Conservation (phyloP, 345 rosid species). For the Euclidium syriacum region DNA sequence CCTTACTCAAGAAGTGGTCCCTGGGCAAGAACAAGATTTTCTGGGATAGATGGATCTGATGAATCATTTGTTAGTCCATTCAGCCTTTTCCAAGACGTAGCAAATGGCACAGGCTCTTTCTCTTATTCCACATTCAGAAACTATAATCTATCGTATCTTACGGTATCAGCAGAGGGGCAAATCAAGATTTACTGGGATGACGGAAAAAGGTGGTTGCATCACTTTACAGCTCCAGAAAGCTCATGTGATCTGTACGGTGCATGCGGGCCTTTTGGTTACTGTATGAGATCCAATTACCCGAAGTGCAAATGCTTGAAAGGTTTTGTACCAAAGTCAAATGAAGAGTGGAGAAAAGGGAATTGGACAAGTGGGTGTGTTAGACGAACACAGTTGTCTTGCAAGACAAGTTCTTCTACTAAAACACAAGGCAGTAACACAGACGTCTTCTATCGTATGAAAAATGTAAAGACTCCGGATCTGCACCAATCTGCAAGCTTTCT, state of each 20-base stretch:
- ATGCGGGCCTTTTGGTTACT: conserved; percentile 30
- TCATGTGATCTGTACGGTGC: conserved; percentile 23
- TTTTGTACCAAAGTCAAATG: conserved; percentile 21
- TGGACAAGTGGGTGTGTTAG: conserved; percentile 33
- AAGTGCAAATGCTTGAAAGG: conserved; percentile 28
- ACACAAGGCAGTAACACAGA: conserved; percentile 15
- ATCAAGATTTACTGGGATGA: conserved; percentile 17
- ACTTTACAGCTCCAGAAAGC: conserved; percentile 11
- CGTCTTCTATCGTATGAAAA: conserved; percentile 15
- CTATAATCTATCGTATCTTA: conserved; percentile 13
- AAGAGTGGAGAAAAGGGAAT: conserved; percentile 18
- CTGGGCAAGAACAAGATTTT: conserved; percentile 27
- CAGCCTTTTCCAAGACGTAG: conserved; percentile 20
- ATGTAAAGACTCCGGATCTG: conserved; percentile 27
- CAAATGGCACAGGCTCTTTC: conserved; percentile 15
- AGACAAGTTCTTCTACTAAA: conserved; percentile 1
- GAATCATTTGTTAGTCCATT: conserved; percentile 24
- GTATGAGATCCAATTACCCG: conserved; percentile 19
- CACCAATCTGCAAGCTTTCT: conserved; percentile 24
- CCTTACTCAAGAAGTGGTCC: conserved; percentile 33
- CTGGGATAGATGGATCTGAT: conserved; percentile 12
- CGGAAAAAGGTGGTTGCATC: conserved; percentile 11
- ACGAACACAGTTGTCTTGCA: conserved; percentile 13
- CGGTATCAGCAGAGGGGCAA: conserved; percentile 20
- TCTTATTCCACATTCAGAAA: conserved; percentile 13